These are phyloP conservation scores for Cubamyces lactineus DNA, from an alignment of 768 basidiomycete species.

Conservation along the genomic window DNA sequence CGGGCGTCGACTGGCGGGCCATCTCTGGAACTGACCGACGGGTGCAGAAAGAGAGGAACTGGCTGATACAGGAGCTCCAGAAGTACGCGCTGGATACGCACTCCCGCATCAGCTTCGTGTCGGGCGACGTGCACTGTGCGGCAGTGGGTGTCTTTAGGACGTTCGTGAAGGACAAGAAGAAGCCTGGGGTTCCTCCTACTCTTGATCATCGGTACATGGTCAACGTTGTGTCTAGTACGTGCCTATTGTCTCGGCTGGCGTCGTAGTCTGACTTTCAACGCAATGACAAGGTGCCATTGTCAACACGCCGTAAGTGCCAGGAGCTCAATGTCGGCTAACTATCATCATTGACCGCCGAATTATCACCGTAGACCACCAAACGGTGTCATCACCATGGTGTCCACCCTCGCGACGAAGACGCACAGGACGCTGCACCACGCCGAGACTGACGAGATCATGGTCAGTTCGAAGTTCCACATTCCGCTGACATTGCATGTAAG, in stretches of 20 bases:
- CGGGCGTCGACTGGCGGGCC: background rate
- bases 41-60: conserved; percentile 84
- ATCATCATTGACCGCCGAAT: no score
- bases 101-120: conserved; percentile 81
- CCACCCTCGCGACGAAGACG: conserved; percentile 74
- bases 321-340: no score
- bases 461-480: conserved; percentile 31
- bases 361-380: conserved; percentile 52
- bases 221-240: conserved; percentile 79
- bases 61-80: conserved; percentile 82
- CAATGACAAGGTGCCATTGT: conserved; percentile 97
- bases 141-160: conserved; percentile 83
- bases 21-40: conserved; percentile 5
- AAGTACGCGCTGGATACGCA: conserved; percentile 62
- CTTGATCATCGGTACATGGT: conserved; percentile 88
- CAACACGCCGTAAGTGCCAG: conserved; percentile 79
- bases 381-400: conserved; percentile 78
- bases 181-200: conserved; percentile 50
- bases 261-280: no score
- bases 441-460: conserved; percentile 90
- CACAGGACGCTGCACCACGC: conserved; percentile 85
- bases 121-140: conserved; percentile 93
- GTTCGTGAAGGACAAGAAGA: conserved; percentile 51
- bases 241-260: background rate
- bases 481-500: background rate